Percentiles rank a stretch among this genome's conserved stretches.
phyloP scores from a whole-genome alignment of 2,329 filamentous ascomycete species.

The Diplodia sapinea region DNA sequence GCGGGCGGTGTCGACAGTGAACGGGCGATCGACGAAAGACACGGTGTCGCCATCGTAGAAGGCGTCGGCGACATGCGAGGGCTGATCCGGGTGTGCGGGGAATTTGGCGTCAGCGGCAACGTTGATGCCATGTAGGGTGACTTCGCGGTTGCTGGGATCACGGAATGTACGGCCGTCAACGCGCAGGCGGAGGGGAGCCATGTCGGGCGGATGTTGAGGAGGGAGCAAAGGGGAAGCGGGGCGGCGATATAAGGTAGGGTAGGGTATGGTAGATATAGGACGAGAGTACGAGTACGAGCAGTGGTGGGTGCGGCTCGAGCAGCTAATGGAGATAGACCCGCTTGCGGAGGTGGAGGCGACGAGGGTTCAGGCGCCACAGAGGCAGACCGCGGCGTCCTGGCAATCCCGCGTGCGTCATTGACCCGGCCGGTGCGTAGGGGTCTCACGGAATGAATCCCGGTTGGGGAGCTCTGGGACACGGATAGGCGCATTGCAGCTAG shows the following conservation, averaged over 20 bases:
- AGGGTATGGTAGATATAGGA: constrained; percentile 17
- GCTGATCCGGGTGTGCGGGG: constrained; percentile 78
- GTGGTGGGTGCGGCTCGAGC: constrained; percentile 15
- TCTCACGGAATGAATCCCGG: not conserved
- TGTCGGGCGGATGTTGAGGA: constrained; percentile 46
- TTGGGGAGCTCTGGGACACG: not conserved
- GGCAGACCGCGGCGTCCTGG: not conserved
- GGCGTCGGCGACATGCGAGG: constrained; percentile 75
- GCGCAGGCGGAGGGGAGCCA: constrained; percentile 76
- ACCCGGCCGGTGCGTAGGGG: not conserved
- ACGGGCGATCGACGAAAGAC: constrained; percentile 86
- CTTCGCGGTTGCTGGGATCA: constrained; percentile 79
- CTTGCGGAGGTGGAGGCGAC: constrained; percentile 23
- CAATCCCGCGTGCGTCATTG: constrained; percentile 17
- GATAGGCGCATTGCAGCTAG: not conserved
- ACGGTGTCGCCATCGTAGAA: constrained; percentile 96
- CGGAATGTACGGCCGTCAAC: constrained; percentile 88
- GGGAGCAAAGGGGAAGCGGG: constrained; percentile 11
- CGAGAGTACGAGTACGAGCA: constrained; percentile 19
- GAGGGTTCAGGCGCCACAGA: constrained; percentile 14
- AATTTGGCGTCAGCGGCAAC: constrained; percentile 89
- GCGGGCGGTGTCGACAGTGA: constrained; percentile 80
- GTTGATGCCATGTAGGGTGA: constrained; percentile 92
- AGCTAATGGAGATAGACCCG: constrained; percentile 15
- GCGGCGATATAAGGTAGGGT: constrained; percentile 13